A percentile compares a stretch with the other conserved stretches of the same genome.
Evolutionary conservation across 2,329 filamentous ascomycete species (phyloP).

Genomic region (Amauroascus niger): DNA sequence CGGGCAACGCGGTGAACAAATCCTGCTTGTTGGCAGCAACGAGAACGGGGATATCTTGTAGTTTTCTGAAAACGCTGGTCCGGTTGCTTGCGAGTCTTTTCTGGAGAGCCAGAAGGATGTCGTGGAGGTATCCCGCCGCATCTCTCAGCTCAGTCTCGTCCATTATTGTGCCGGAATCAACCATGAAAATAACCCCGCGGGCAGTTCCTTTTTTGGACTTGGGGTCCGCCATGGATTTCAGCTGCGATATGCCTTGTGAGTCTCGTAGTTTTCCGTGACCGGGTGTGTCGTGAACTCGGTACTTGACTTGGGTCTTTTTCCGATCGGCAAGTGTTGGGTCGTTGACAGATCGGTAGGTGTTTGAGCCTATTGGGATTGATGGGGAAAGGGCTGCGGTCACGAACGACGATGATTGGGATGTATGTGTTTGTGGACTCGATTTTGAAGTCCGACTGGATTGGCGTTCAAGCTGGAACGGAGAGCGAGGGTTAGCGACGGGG

Average conservation of each 20-base stretch:
- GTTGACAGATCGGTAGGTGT: slow-evolving; percentile 56
- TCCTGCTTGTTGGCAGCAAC: slow-evolving; percentile 93
- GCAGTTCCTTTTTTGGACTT: slow-evolving; percentile 23
- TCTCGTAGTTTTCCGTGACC: slow-evolving; percentile 89
- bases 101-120: slow-evolving; percentile 74
- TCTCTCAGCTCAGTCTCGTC: slow-evolving; percentile 48
- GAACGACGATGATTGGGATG: slow-evolving; percentile 51
- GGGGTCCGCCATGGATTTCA: slow-evolving; percentile 29
- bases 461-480: slow-evolving; percentile 33
- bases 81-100: slow-evolving; percentile 40
- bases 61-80: slow-evolving; percentile 40
- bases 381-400: slow-evolving; percentile 49
- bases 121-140: slow-evolving; percentile 77
- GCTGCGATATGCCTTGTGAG: slow-evolving; percentile 38
- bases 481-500: slow-evolving; percentile 7
- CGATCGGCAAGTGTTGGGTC: slow-evolving; percentile 55
- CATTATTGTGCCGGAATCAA: slow-evolving; percentile 66
- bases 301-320: slow-evolving; percentile 29
- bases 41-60: slow-evolving; percentile 58
- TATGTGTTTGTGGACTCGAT: slow-evolving; percentile 44
- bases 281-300: slow-evolving; percentile 60
- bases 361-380: slow-evolving; percentile 44
- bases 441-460: slow-evolving; percentile 34
- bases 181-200: slow-evolving; percentile 69
- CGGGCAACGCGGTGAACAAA: slow-evolving; percentile 82